These are phyloP conservation scores for Panaeolus papilionaceus DNA, from an alignment of 768 basidiomycete species.

Conservation along the genomic window DNA sequence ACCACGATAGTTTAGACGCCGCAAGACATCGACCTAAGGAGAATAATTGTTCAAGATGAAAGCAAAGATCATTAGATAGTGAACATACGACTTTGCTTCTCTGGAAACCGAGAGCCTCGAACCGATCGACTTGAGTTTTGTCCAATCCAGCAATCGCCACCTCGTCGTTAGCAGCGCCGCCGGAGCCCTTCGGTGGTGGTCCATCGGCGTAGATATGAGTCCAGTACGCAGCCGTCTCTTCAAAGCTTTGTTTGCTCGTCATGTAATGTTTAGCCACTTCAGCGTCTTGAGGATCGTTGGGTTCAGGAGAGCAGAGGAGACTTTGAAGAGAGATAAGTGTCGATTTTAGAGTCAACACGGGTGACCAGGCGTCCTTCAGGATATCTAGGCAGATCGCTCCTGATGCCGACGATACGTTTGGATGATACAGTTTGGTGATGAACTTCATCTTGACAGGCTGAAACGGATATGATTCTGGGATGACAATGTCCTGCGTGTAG, in stretches of 20 bases:
- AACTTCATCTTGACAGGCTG: constrained; percentile 99
- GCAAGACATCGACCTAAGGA: constrained; percentile 83
- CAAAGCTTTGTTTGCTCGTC: constrained; percentile 85
- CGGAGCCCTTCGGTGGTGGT: constrained; percentile 50
- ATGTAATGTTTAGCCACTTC: constrained; percentile 98
- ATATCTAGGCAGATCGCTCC: constrained; percentile 96
- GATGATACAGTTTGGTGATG: constrained; percentile 95
- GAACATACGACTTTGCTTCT: constrained; percentile 82
- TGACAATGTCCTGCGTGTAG: constrained; percentile 78
- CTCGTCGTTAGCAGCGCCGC: constrained; percentile 51
- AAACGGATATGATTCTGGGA: constrained; percentile 91
- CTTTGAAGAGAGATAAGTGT: constrained; percentile 96
- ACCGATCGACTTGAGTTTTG: constrained; percentile 82
- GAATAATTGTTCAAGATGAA: constrained; percentile 16
- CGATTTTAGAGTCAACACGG: constrained; percentile 94
- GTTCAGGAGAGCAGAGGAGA: constrained; percentile 91
- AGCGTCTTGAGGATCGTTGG: constrained; percentile 96
- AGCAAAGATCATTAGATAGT: constrained; percentile 1
- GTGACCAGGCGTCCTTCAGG: constrained; percentile 90
- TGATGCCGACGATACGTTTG: constrained; percentile 92
- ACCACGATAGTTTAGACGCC: constrained; percentile 87
- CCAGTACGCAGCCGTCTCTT: constrained; percentile 94
- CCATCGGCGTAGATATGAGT: constrained; percentile 91
- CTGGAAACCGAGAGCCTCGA: constrained; percentile 84
- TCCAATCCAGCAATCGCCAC: constrained; percentile 86